Evolutionary conservation across 768 basidiomycete genomes (phyloP).

Genomic region (Kwoniella sp.): DNA sequence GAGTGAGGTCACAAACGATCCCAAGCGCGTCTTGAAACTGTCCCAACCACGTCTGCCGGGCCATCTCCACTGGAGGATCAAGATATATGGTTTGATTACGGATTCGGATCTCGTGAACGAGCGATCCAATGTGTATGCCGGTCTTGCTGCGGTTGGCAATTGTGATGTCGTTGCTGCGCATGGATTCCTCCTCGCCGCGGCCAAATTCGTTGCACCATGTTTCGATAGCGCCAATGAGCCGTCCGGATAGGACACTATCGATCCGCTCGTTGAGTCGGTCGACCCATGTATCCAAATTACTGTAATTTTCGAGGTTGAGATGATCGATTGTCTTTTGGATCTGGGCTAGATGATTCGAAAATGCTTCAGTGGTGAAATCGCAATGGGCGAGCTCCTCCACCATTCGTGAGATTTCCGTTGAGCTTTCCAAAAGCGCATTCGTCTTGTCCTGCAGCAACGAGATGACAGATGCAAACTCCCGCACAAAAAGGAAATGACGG

Average conservation of each 20-base stretch:
- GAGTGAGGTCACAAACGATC: conserved; percentile 75
- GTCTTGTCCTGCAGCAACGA: conserved; percentile 95
- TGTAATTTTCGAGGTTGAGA: conserved; percentile 91
- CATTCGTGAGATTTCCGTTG: conserved; percentile 74
- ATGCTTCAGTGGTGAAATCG: conserved; percentile 75
- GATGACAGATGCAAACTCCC: conserved; percentile 89
- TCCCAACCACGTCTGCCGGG: conserved; percentile 80
- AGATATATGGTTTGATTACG: conserved; percentile 98
- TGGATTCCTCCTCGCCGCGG: conserved; percentile 66
- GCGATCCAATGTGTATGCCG: conserved; percentile 61
- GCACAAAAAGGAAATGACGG: conserved; percentile 85
- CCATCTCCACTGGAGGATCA: conserved; percentile 94
- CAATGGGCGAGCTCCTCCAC: conserved; percentile 87
- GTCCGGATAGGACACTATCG: conserved; percentile 69
- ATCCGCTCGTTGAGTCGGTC: conserved; percentile 70
- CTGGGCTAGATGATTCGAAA: conserved; percentile 68
- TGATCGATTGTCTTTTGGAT: conserved; percentile 91
- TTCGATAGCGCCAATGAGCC: conserved; percentile 71
- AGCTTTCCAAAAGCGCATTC: conserved; percentile 84
- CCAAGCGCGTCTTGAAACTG: conserved; percentile 88
- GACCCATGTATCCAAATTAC: conserved; percentile 90
- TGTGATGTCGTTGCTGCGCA: conserved; percentile 53
- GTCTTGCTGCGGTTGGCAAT: not conserved
- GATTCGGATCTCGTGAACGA: conserved; percentile 94
- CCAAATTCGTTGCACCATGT: conserved; percentile 87